Evolutionary conservation across 1,284 basidiomycete species (phyloP).

Genomic region (Heterobasidion irregulare): DNA sequence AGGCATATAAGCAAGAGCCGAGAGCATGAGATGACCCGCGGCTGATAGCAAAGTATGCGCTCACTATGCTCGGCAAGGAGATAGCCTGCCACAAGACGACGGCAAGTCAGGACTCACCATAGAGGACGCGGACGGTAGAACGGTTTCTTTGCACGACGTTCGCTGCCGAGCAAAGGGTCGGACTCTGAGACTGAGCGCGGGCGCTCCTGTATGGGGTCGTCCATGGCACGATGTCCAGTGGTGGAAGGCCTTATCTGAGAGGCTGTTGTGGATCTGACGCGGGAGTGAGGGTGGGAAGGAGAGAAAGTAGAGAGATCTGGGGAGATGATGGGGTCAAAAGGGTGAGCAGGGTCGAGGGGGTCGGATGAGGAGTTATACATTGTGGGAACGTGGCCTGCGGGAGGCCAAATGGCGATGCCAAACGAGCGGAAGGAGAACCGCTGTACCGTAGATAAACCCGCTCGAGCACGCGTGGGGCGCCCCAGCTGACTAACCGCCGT

Average conservation of each 20-base stretch:
- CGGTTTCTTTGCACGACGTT: conserved; percentile 35
- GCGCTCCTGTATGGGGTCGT: neutral
- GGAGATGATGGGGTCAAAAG: conserved; percentile 5
- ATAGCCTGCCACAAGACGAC: conserved; percentile 39
- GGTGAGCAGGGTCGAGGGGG: neutral
- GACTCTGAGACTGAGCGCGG: conserved; percentile 15
- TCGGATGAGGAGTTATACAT: neutral
- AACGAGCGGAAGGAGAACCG: neutral
- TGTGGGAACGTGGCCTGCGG: neutral
- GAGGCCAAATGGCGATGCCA: neutral
- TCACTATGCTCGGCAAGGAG: conserved; percentile 27
- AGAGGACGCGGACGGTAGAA: conserved; percentile 61
- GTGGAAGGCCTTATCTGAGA: neutral
- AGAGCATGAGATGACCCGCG: too few relatives aligned
- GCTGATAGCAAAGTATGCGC: too few relatives aligned
- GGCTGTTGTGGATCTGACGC: neutral
- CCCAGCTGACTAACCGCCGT: too few relatives aligned
- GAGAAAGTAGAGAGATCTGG: conserved; percentile 6
- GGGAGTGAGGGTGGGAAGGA: conserved; percentile 6
- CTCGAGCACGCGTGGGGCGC: neutral
- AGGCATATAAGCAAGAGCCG: too few relatives aligned
- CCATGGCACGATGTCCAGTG: neutral
- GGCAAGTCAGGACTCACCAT: conserved; percentile 29
- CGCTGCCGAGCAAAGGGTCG: conserved; percentile 20
- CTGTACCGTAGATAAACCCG: neutral